phyloP scores from a whole-genome alignment of 495 filamentous ascomycete genomes.

The Trichoderma gamsii region DNA sequence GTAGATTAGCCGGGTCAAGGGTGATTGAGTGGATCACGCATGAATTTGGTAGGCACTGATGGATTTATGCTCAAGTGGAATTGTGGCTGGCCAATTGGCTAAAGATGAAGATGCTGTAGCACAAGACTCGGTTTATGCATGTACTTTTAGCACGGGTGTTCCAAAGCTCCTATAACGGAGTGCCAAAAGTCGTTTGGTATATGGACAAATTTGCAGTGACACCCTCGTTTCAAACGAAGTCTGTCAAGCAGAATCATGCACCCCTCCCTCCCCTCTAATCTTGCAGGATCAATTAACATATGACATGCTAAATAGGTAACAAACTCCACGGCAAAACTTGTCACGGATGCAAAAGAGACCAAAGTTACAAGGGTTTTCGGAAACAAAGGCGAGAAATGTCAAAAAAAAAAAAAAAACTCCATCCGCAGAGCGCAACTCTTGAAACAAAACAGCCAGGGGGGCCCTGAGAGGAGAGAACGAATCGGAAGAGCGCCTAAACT shows the following conservation, averaged over 20 bases:
- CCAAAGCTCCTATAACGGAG: no score
- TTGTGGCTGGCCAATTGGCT: background rate
- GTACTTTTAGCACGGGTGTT: background rate
- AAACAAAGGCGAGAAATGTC: background rate
- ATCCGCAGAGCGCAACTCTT: background rate
- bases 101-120: background rate
- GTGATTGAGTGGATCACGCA: background rate
- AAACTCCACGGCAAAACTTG: background rate
- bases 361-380: background rate
- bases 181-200: background rate
- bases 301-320: background rate
- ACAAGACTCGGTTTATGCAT: background rate
- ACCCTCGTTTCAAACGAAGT: no score
- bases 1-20: background rate
- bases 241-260: no score
- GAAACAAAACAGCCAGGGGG: slow-evolving; percentile 8
- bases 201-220: background rate
- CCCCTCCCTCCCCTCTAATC: background rate
- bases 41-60: background rate
- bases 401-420: background rate
- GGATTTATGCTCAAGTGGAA: background rate
- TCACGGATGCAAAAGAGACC: background rate
- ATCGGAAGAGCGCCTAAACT: background rate
- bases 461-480: background rate
- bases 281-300: background rate